Evolutionary conservation across 306 rosid genomes (phyloP).

Genomic region (Leucaena leucocephala): DNA sequence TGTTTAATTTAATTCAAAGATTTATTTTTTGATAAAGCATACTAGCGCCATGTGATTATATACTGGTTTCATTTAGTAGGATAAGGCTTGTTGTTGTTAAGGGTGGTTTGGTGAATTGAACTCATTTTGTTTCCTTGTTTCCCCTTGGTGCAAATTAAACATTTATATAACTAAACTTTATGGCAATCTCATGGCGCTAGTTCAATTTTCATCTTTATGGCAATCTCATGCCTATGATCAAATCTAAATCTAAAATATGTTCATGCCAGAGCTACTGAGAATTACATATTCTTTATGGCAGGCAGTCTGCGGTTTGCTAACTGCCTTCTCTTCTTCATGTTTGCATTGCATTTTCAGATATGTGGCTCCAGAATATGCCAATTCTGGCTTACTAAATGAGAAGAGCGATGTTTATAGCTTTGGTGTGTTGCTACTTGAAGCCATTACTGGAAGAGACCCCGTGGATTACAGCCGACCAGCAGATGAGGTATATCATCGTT

Average conservation of each 20-base stretch:
- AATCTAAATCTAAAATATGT: background rate
- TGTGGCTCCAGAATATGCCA: constrained; percentile 97
- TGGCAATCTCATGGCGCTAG: background rate
- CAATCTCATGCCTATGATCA: background rate
- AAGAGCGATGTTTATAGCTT: constrained; percentile 90
- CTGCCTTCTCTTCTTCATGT: constrained; percentile 10
- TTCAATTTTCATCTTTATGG: background rate
- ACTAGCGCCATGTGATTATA: too few relatives aligned
- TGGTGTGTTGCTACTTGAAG: constrained; percentile 81
- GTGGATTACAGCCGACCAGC: constrained; percentile 82
- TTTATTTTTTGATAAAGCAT: too few relatives aligned
- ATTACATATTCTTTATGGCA: background rate
- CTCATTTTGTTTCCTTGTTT: background rate
- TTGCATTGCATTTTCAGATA: constrained; percentile 58
- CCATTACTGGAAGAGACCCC: constrained; percentile 91
- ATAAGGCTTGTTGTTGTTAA: background rate
- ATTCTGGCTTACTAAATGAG: constrained; percentile 87
- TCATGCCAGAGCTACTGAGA: background rate
- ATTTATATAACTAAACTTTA: background rate
- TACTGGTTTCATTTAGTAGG: too few relatives aligned
- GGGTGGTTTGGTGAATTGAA: background rate
- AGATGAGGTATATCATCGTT: constrained; percentile 58
- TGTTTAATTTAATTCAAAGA: background rate
- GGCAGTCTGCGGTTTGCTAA: constrained; percentile 20
- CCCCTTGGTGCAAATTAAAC: constrained; percentile 1